Evolutionary conservation across 352 stramenopile species (phyloP).

Genomic region (Phytophthora sojae): DNA sequence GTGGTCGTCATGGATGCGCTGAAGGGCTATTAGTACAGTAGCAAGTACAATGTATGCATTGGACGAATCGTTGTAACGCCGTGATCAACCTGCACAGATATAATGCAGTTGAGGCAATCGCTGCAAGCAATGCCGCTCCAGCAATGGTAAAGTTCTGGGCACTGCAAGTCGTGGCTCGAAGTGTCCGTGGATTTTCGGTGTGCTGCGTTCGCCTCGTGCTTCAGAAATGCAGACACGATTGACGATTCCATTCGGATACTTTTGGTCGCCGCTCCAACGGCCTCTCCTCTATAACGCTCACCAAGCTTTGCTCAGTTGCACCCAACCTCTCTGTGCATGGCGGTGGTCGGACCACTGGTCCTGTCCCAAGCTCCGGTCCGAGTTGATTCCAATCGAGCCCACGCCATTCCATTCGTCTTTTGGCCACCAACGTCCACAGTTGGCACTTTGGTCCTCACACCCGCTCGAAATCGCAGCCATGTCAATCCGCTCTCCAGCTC

Average conservation of each 20-base stretch:
- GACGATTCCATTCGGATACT: constrained; percentile 21
- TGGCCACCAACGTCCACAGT: constrained; percentile 8
- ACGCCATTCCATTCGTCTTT: constrained; percentile 34
- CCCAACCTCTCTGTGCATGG: background rate
- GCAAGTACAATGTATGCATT: too few species aligned
- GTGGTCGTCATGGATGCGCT: background rate
- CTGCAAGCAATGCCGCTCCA: background rate
- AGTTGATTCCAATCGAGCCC: background rate
- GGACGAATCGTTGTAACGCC: too few species aligned
- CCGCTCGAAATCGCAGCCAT: constrained; percentile 6
- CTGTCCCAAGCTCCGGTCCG: background rate
- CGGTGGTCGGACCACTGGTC: background rate
- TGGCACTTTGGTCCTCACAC: background rate
- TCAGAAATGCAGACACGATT: constrained; percentile 8
- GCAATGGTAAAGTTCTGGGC: constrained; percentile 8
- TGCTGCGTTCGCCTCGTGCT: background rate
- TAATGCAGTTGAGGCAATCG: background rate
- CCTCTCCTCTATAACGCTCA: constrained; percentile 25
- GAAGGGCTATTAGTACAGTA: too few species aligned
- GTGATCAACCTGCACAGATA: background rate
- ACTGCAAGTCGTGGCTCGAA: background rate
- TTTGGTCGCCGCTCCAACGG: constrained; percentile 18
- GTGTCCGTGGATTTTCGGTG: constrained; percentile 10
- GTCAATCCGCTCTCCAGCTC: constrained; percentile 1
- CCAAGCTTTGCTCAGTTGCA: constrained; percentile 29